These are phyloP conservation scores for Geotrichum candidum DNA, from an alignment of 1,139 yeast species.

Conservation along the genomic window DNA sequence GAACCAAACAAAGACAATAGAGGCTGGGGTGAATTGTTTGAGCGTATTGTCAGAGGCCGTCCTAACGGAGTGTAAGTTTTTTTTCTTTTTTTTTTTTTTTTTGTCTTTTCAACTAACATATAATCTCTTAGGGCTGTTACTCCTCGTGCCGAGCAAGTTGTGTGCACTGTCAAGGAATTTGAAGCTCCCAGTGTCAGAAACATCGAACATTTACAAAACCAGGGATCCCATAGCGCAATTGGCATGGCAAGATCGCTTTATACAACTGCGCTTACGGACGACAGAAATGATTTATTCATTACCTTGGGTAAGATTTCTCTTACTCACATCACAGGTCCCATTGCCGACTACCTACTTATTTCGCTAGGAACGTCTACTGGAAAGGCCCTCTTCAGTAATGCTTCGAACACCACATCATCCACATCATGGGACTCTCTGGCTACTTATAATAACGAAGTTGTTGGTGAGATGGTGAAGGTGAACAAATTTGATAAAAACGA, in stretches of 20 bases:
- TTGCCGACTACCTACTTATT: constrained; percentile 23
- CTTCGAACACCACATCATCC: constrained; percentile 54
- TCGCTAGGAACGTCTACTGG: constrained; percentile 26
- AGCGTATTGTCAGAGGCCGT: constrained; percentile 71
- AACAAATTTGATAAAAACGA: constrained; percentile 55
- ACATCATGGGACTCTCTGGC: constrained; percentile 68
- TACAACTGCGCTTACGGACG: constrained; percentile 25
- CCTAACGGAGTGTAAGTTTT: constrained; percentile 51
- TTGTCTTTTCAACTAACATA: not conserved
- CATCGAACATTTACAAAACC: constrained; percentile 39
- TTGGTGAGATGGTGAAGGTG: constrained; percentile 63
- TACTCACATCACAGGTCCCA: constrained; percentile 18
- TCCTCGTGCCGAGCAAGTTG: constrained; percentile 70
- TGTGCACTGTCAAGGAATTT: constrained; percentile 68
- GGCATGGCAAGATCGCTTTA: constrained; percentile 27
- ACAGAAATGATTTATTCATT: constrained; percentile 28
- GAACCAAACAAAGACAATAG: constrained; percentile 41
- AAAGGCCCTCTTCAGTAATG: constrained; percentile 42
- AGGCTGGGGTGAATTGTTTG: constrained; percentile 88
- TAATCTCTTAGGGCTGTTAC: constrained; percentile 43
- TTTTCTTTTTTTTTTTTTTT: not conserved
- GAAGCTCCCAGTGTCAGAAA: constrained; percentile 46
- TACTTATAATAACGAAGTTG: constrained; percentile 62
- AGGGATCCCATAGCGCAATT: constrained; percentile 30
- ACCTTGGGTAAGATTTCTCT: constrained; percentile 28